Evolutionary conservation across 768 basidiomycete genomes (phyloP).

Genomic region (Calocera viscosa): DNA sequence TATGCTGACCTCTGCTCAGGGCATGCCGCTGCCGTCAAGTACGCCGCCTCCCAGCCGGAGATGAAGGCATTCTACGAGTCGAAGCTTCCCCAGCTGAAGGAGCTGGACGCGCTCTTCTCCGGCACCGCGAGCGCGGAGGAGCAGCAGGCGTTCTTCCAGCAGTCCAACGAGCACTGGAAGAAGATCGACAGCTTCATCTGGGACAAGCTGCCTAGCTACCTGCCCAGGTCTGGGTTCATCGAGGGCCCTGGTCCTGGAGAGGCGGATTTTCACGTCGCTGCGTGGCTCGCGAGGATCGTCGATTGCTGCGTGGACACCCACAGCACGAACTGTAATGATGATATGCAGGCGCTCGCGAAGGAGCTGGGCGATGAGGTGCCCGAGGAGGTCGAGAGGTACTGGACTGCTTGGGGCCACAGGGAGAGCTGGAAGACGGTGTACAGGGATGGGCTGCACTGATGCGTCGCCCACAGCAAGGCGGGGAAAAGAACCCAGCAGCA

Average conservation of each 20-base stretch:
- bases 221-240: conserved; percentile 38
- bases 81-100: conserved; percentile 33
- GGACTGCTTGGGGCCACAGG: conserved; percentile 35
- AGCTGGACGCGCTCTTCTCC: conserved; percentile 33
- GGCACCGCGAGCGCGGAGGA: conserved; percentile 28
- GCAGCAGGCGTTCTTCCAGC: conserved; percentile 32
- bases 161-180: conserved; percentile 32
- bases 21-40: conserved; percentile 33
- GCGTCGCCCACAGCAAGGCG: too few relatives aligned
- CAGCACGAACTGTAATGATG: too few relatives aligned
- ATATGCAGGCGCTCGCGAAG: conserved; percentile 21
- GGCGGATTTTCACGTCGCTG: conserved; percentile 44
- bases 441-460: conserved; percentile 34
- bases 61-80: conserved; percentile 35
- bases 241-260: conserved; percentile 38
- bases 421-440: conserved; percentile 33
- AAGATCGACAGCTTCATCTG: conserved; percentile 30
- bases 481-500: too few relatives aligned
- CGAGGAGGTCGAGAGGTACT: conserved; percentile 33
- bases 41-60: conserved; percentile 26
- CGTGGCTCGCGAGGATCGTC: conserved; percentile 40
- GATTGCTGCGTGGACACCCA: too few relatives aligned
- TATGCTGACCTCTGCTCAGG: conserved; percentile 23
- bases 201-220: conserved; percentile 31
- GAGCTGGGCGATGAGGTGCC: conserved; percentile 29